Base-by-base conservation (phyloP, 345 rosid species). In the Combretum micranthum region DNA sequence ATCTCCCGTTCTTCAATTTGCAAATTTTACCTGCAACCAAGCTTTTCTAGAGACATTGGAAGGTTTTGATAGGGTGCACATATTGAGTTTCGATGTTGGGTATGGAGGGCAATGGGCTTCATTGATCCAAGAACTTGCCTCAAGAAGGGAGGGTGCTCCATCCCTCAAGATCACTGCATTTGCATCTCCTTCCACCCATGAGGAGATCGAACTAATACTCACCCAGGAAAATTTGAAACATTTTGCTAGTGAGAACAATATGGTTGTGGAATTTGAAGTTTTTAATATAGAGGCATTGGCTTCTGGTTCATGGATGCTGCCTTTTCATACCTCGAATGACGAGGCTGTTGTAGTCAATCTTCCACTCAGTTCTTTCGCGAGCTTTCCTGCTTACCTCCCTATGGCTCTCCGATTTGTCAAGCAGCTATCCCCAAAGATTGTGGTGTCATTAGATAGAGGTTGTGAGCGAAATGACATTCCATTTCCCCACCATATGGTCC, bases 51-150 rank as follows among this genome's bases (percentile, higher is more conserved):
- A 92, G 48, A 74, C 84, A 1, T 73, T 75, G 42, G 77, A 75
- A 43, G 92, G 88, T 22, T 80, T 58, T 37, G 73, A 72, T 50
- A 66, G 75, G 17, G 79, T 92, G 59, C 98, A 92, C 80, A 77
- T 92, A 67, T 50, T 92, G 46, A 96, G 90, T 74, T 92, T 92
- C 25, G 96, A 92, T 55, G 66, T 92, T 13, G 95, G 95, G 3
- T 88, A 73, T 55, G 98, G 98, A 16, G 92, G 88, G 44, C 96
- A 88, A 63, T 88, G 96, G 95, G 83, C 98, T 17, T 92, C 98
- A 60, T 63, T 92, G 17, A 86, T 92, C 85, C 98, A 88, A 64
- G 98, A 92, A 54, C 95, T 92, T 32, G 84, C 82, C 22, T 64
- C 81, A 50, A 68, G 77, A 64, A 80, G 59, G 49, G 80, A 81